Base-by-base conservation (phyloP, 1,284 basidiomycete genomes). In the Microbotryum saponariae region DNA sequence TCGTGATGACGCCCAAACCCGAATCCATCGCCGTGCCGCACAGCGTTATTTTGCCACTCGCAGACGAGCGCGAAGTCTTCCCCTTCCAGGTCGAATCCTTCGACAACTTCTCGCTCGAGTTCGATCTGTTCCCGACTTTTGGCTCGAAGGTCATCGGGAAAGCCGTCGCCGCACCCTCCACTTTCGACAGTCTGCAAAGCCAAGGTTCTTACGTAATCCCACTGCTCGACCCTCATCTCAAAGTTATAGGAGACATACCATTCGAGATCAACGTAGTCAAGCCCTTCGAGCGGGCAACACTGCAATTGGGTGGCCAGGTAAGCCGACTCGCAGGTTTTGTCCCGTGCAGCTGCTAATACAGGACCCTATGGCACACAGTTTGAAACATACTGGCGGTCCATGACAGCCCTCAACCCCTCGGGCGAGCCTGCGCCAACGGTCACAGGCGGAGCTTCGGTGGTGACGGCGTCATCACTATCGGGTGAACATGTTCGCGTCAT, bases 71-170 rank as follows among this genome's bases (percentile, higher is more conserved):
- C 63, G 89, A 91, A 71, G 83, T 87, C 6, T 92, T 97, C 72
- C 82, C 86, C 8, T 97, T 98, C 80, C 94, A 97, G 76, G 84
- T 91, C 73, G 85, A 74, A 79, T 82, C 73, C 66, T 76, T 94
- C 23, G 83, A 86, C 56, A 80, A 82, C 45, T 83, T 97, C 63
- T 84, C 85, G 2, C 78, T 99, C 69, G 91, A 97, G 74, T 90
- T 97, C 74, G 97, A 94, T 47, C 80, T 98, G 29, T 97, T 94
- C 78, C 96, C 96, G 9, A 97, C 91, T 64, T 98, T 98, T 76
- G 96, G 96, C n/a, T 93, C 91, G 37, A 94, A 92, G 77, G 90
- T 93, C 44, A 91, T 99, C 65, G 96, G 94, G 31, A 85, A 93
- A 66, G 93, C 91, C 20, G 85, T 93, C 51, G 88, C 91, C 27